Conservation (phyloP, 768 basidiomycete genomes). For the Mycena olivaceomarginata region DNA sequence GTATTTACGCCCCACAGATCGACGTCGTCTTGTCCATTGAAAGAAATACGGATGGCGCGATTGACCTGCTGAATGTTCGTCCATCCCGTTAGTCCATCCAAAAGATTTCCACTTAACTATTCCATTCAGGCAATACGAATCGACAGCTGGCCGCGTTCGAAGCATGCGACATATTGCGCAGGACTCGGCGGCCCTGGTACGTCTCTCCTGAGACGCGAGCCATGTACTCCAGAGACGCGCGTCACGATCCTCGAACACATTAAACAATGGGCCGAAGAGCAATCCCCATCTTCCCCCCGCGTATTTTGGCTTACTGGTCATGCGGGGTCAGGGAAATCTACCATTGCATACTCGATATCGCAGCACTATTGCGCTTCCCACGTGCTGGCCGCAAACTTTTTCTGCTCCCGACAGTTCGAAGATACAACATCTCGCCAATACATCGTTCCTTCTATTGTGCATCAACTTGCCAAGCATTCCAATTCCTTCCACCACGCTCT, state of each 20-base stretch:
- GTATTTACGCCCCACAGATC: background rate
- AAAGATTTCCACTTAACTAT: too few relatives aligned
- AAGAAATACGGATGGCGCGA: background rate
- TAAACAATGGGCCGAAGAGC: background rate
- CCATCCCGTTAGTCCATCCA: background rate
- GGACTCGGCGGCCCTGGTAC: background rate
- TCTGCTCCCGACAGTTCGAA: background rate
- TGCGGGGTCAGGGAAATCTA: background rate
- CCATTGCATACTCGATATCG: background rate
- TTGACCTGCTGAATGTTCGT: background rate
- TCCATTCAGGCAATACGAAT: background rate
- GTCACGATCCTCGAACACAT: background rate
- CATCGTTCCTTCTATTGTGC: background rate
- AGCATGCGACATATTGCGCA: constrained; percentile 3
- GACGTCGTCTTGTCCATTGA: background rate
- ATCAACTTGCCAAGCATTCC: background rate
- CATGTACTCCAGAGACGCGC: background rate
- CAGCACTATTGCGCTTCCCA: background rate
- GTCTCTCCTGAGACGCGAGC: background rate
- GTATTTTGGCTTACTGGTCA: background rate
- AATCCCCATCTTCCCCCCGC: background rate
- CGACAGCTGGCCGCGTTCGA: background rate
- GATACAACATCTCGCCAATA: background rate
- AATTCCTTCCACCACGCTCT: background rate
- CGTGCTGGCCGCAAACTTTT: background rate